Base-by-base conservation (phyloP, 129 eudicot species). In the Ambrosia artemisiifolia region DNA sequence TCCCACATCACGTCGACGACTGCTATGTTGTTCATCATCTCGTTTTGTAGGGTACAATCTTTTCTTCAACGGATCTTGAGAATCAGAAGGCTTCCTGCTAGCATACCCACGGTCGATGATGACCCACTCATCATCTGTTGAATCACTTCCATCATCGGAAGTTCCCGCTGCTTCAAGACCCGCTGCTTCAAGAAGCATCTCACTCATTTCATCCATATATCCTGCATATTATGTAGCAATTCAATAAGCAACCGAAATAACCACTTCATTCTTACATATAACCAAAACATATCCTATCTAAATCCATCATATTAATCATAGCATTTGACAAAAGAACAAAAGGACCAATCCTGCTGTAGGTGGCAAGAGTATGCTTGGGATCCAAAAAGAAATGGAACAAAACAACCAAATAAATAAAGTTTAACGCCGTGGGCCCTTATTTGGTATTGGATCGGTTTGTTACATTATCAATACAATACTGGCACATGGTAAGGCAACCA, bases 1-100 rank as follows among this genome's bases (percentile, higher is more conserved):
- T n/a, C n/a, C n/a, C n/a, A n/a, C n/a, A n/a, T n/a, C n/a, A n/a
- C n/a, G n/a, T n/a, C n/a, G n/a, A 44, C 56, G 86, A 65, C 95
- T 89, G 55, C 88, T 90, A 63, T 73, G 85, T 49, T 75, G 88
- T 63, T 80, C 95, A 77, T 89, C 92, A 30, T 87, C 96, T 63
- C 90, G 81, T 32, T 90, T 92, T 51, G 73, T 10, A 32, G 91
- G 83, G 60, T 85, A 95, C 65, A 84, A 33, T 70, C 98, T 82
- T 75, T 93, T 93, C 84, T 93, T 93, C 70, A 93, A 80, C 54
- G 98, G 98, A 51, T 84, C 85, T 33, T 87, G 95, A 24, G 98
- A 85, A 13, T 76, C 82, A 18, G 96, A 80, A 28, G 88, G 90
- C 47, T 90, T 93, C 71, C 95, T 69, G 74, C 77, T 78, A 49